Conservation (phyloP, 805 yeast species). For the Saturnispora hagleri region DNA sequence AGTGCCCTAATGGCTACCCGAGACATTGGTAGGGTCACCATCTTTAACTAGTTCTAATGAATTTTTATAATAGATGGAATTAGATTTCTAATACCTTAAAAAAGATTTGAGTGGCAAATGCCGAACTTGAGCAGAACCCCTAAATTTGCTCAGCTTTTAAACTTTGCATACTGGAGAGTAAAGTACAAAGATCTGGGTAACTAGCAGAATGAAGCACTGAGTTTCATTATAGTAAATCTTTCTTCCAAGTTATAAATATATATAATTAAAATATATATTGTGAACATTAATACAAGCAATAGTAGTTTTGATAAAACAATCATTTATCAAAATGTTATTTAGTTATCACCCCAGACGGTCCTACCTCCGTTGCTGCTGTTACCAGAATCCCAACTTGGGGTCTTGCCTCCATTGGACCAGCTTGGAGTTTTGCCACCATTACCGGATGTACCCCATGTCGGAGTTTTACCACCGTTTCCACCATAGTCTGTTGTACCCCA, state of each 20-base stretch:
- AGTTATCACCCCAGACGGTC: constrained; percentile 20
- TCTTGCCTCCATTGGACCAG: constrained; percentile 22
- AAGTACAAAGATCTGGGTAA: too few species aligned
- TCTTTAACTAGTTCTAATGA: background rate
- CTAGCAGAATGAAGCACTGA: background rate
- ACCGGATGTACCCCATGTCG: constrained; percentile 40
- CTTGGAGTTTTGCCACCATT: constrained; percentile 31
- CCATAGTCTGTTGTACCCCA: constrained; percentile 24
- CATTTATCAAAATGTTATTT: constrained; percentile 6
- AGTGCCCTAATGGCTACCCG: background rate
- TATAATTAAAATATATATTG: background rate
- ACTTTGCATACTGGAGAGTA: background rate
- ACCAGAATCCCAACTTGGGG: constrained; percentile 35
- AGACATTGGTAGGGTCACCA: constrained; percentile 1
- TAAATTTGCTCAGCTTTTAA: background rate
- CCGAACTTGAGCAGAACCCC: background rate
- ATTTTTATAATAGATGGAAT: background rate
- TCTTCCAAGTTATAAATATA: too few species aligned
- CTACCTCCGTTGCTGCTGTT: constrained; percentile 26
- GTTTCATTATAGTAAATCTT: background rate
- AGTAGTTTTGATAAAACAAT: background rate
- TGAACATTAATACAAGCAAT: background rate
- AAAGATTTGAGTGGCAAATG: constrained; percentile 2
- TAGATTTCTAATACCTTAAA: background rate
- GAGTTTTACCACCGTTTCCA: constrained; percentile 31